phyloP scores from a whole-genome alignment of 441 rosid species.

The Francoa sonchifolia region DNA sequence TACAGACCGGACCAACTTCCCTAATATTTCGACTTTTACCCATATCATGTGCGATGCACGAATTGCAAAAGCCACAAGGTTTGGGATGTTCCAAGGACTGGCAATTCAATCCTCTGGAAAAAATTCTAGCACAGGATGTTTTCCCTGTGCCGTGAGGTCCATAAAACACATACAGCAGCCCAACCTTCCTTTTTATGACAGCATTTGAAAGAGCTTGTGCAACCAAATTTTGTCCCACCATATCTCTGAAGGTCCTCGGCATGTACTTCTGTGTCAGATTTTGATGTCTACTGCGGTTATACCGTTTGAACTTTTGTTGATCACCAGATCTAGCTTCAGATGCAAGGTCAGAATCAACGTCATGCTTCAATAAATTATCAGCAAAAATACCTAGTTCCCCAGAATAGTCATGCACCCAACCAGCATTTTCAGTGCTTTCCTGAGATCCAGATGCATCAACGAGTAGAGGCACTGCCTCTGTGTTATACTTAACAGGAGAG shows the following conservation, averaged over 20 bases:
- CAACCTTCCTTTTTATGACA: slow-evolving; percentile 55
- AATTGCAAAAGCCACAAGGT: slow-evolving; percentile 76
- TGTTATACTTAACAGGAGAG: slow-evolving; percentile 43
- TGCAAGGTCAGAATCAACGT: slow-evolving; percentile 67
- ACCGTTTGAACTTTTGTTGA: slow-evolving; percentile 24
- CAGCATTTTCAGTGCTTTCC: slow-evolving; percentile 50
- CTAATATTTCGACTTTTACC: slow-evolving; percentile 68
- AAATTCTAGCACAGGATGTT: slow-evolving; percentile 89
- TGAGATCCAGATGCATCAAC: slow-evolving; percentile 57
- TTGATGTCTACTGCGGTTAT: slow-evolving; percentile 47
- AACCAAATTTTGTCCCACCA: slow-evolving; percentile 81
- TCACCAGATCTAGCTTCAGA: slow-evolving; percentile 68
- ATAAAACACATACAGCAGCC: slow-evolving; percentile 73
- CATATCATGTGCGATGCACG: slow-evolving; percentile 60
- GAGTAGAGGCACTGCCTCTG: slow-evolving; percentile 82
- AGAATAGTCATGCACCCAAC: slow-evolving; percentile 82
- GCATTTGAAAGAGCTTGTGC: slow-evolving; percentile 94
- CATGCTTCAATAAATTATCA: slow-evolving; percentile 62
- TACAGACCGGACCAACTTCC: slow-evolving; percentile 82
- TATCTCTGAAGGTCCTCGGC: slow-evolving; percentile 71
- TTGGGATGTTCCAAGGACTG: slow-evolving; percentile 60
- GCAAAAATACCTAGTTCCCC: slow-evolving; percentile 95
- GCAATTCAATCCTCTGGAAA: slow-evolving; percentile 87
- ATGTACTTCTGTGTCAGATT: slow-evolving; percentile 72
- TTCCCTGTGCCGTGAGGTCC: slow-evolving; percentile 98